Base-by-base conservation (phyloP, 192 early-diverging fungal species). In the Globomyces pollinis-pini region DNA sequence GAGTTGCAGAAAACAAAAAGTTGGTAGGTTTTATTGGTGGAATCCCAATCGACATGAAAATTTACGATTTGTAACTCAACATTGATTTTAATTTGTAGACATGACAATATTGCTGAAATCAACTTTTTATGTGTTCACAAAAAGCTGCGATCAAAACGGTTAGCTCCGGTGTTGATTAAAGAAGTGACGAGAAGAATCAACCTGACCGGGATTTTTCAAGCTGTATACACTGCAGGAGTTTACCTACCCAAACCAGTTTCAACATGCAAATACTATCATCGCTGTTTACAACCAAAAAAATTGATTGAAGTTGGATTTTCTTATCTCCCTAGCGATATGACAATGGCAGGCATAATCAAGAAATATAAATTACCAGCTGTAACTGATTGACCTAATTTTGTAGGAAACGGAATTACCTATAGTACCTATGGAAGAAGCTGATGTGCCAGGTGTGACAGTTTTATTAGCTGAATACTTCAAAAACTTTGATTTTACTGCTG, bases 121-220 rank as follows among this genome's bases (percentile, higher is more conserved):
- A 99, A 99, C 79, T 98, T 95, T 62, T 70, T 99, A 59, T 96
- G 94, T 66, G 74, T 97, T 20, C 93, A 95, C 71, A 99, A 99
- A 77, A 87, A 86, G 64, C 86, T 99, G 51, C 86, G 96, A 34
- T 80, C 83, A 52, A 96, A 98, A 72, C 85, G 96, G 55, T 76
- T 99, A 55, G 86, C 96, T 23, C 96, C 96, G 29, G 83, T 99
- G 16, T 69, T 99, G 47, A 99, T 99, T 77, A 89, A 93, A 72
- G 96, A 99, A 70, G 87, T 99, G 30, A 99, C 96, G 3, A 81
- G 96, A 26, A 84, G 90, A 13, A 88, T 91, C 32, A 88, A 99
- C 68, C 63, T 91, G 26, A 78, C 86, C 55, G 91, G 91, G 26
- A 91, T 94, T 45, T 99, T 97, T 84, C 96, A 99, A 71, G 96